A percentile compares a stretch with the other conserved stretches of the same genome.
phyloP scores from a whole-genome alignment of 257 asterid genomes.

The Haberlea rhodopensis region DNA sequence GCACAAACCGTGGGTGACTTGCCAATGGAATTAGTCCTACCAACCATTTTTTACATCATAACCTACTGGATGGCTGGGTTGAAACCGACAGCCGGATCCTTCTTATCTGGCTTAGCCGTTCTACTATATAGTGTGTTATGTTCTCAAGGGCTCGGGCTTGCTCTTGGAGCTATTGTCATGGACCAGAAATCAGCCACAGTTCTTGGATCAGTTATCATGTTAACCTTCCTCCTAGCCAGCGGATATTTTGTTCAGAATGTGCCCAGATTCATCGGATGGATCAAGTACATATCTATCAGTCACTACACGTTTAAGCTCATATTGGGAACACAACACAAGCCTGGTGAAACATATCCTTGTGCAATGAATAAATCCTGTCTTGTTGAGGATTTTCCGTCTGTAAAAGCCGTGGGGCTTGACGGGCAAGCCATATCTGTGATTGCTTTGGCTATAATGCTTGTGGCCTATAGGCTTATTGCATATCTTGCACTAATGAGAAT shows the following conservation, averaged over 20 bases:
- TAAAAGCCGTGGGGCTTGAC: conserved; percentile 53
- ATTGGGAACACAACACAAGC: conserved; percentile 46
- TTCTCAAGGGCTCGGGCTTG: conserved; percentile 77
- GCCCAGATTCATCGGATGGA: conserved; percentile 58
- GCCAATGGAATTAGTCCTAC: conserved; percentile 82
- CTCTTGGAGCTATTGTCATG: conserved; percentile 74
- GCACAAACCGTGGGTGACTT: conserved; percentile 68
- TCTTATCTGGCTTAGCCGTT: conserved; percentile 44
- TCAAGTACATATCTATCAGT: conserved; percentile 58
- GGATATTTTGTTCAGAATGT: conserved; percentile 68
- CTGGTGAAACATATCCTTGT: conserved; percentile 50
- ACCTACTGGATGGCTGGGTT: conserved; percentile 83
- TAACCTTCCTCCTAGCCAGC: conserved; percentile 51
- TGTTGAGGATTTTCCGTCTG: conserved; percentile 53
- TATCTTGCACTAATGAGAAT: conserved; percentile 76
- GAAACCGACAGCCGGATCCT: conserved; percentile 36
- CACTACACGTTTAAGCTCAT: conserved; percentile 63
- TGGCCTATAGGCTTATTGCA: conserved; percentile 62
- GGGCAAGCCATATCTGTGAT: conserved; percentile 29
- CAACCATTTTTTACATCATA: conserved; percentile 49
- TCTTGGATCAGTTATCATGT: conserved; percentile 62
- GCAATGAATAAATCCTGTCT: conserved; percentile 30
- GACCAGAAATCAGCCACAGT: conserved; percentile 51
- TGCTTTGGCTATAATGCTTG: conserved; percentile 60
- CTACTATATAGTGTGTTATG: conserved; percentile 50